Evolutionary conservation across 1,139 yeast species (phyloP).

Genomic region (Candida anutae): DNA sequence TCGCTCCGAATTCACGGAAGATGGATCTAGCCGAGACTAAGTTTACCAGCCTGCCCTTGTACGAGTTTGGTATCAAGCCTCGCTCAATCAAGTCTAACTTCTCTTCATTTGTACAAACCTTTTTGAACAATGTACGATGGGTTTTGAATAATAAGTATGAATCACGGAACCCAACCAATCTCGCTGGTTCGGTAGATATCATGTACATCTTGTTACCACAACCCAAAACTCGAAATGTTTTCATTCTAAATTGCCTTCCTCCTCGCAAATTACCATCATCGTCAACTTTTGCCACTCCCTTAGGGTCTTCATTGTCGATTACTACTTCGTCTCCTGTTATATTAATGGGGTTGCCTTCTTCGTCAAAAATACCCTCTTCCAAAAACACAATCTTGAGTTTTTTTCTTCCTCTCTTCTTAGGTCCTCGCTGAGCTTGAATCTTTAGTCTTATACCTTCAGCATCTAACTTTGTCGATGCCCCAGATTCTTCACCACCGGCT

Average conservation of each 20-base stretch:
- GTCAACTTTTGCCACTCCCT: constrained; percentile 72
- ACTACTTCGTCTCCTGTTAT: constrained; percentile 75
- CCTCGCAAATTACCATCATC: constrained; percentile 61
- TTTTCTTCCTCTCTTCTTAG: constrained; percentile 42
- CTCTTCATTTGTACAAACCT: constrained; percentile 68
- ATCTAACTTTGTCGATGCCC: constrained; percentile 2
- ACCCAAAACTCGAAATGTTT: constrained; percentile 71
- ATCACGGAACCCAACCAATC: constrained; percentile 91
- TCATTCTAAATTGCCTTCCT: constrained; percentile 72
- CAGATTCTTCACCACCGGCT: constrained; percentile 1
- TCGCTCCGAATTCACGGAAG: constrained; percentile 88
- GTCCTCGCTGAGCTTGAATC: constrained; percentile 10
- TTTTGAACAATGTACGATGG: constrained; percentile 65
- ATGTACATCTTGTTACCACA: constrained; percentile 71
- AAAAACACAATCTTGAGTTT: constrained; percentile 28
- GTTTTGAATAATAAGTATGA: constrained; percentile 86
- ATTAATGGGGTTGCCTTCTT: constrained; percentile 44
- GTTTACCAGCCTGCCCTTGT: constrained; percentile 84
- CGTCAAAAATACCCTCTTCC: constrained; percentile 39
- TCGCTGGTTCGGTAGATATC: constrained; percentile 94
- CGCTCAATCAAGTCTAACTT: constrained; percentile 78
- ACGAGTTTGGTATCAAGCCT: constrained; percentile 80
- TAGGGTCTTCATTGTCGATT: constrained; percentile 65
- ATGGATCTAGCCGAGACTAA: constrained; percentile 87
- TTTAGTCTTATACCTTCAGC: constrained; percentile 4